Base-by-base conservation (phyloP, 1,284 basidiomycete genomes). In the Xerocomus cyaneibrunnescens region DNA sequence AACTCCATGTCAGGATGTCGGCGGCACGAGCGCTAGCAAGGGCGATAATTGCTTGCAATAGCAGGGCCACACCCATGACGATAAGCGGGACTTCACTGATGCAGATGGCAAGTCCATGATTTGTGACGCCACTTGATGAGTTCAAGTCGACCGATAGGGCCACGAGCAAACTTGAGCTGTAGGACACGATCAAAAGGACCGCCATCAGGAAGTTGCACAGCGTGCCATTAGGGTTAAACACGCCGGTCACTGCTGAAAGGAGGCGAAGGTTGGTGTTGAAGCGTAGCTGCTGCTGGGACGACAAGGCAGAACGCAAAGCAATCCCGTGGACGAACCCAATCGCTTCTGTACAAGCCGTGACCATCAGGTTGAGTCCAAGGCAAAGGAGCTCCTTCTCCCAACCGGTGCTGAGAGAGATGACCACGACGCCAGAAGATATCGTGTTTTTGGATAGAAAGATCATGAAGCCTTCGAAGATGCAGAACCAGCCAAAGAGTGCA, bases 211-310 rank as follows among this genome's bases (percentile, higher is more conserved):
- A 3, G 25, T 60, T 69, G 6, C 48, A 65, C 9, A 44, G 1
- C 10, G 57, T 52, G 42, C 68, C 65, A 8, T 65, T 67, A 6
- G 67, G 57, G 28, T 50, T 64, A 14, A 50, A 51, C 34, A 31
- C 51, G 2, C 62, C 57, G 3, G 28, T 40, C 8, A 46, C 47
- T 4, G 62, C 62, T 13, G 66, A 57, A 8, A 68, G 45, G 23
- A 71, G 43, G 28, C 67, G 66, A 21, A 70, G 57, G 45, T 70
- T 69, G 40, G 67, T 67, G 45, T 67, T 70, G 44, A 68, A 70
- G 22, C 23, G 50, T n/a, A 70, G 53, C 10, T 49, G 66, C 14
- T 9, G 45, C 25, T 68, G 45, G 5, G 68, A 57, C 9, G 66
- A 54, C 44, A 67, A 50, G 7, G 57, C 59, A 19, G 68, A 65